A percentile compares a stretch with the other conserved stretches of the same genome.
phyloP scores from a whole-genome alignment of 441 rosid species.

The Populus hybrid region DNA sequence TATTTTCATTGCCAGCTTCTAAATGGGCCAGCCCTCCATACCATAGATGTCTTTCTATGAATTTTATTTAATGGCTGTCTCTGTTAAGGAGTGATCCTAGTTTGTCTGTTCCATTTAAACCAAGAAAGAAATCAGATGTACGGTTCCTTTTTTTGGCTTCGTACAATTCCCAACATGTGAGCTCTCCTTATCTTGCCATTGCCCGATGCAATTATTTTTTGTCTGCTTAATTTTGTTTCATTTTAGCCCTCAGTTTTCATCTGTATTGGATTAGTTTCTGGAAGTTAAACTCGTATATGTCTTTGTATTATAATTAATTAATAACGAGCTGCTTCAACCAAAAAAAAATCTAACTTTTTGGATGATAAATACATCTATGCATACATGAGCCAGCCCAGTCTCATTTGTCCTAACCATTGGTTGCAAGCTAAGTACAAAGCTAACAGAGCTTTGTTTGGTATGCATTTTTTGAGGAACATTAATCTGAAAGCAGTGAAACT shows the following conservation, averaged over 20 bases:
- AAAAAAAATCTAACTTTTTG: not conserved
- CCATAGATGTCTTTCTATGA: not conserved
- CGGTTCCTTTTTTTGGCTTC: constrained; percentile 15
- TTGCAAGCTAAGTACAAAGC: no score
- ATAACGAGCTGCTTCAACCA: not conserved
- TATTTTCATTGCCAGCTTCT: constrained; percentile 12
- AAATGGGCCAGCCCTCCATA: not conserved
- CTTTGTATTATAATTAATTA: not conserved
- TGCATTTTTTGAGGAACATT: not conserved
- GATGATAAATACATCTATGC: not conserved
- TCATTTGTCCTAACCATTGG: not conserved
- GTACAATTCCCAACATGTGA: constrained; percentile 17
- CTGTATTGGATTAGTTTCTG: not conserved
- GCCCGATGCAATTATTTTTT: constrained; percentile 1
- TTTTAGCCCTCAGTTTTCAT: not conserved
- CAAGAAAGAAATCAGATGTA: not conserved
- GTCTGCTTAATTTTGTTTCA: not conserved
- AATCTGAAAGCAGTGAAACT: not conserved
- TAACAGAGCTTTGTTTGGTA: not conserved
- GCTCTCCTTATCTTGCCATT: constrained; percentile 4
- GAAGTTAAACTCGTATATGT: not conserved
- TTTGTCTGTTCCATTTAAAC: constrained; percentile 17
- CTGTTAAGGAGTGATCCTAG: not conserved
- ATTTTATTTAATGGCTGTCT: not conserved
- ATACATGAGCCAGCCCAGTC: not conserved